Base-by-base conservation (phyloP, 768 basidiomycete genomes). In the Lactifluus rugatus region DNA sequence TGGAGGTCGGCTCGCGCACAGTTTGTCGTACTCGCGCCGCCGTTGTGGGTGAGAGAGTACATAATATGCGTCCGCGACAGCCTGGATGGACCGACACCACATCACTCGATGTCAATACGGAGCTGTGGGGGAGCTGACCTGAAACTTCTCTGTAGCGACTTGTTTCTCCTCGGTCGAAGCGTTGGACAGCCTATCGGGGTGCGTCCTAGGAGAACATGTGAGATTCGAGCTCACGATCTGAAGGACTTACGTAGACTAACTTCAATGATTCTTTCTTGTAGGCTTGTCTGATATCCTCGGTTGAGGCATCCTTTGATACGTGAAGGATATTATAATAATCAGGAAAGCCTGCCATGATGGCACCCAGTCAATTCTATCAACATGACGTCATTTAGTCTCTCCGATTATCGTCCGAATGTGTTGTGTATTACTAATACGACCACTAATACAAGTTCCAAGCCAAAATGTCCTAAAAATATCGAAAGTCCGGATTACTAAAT, bases 21-120 rank as follows among this genome's bases (percentile, higher is more conserved):
- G 71, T 0, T 63, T 62, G 63, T 91, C 89, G 62, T 91, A 91
- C 70, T 91, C 87, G 66, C 70, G 75, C 57, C 85, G 80, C 57
- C 87, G 77, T 44, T 77, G 76, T 4, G 83, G 71, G 70, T 96
- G 91, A 2, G 89, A 92, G 37, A 97, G 81, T 26, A 94, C 88
- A 69, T 90, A 96, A 73, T 95, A 95, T 17, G 93, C 93, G 70
- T 96, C 93, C 53, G 93, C 92, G 62, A 96, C 84, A 8, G 87
- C 83, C 87, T 87, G 67, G 53, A 16, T 1, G 16, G 28, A 41
- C 23, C 9, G 13, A 19, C 9, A 6, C 10, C 37, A 2, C 10
- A 16, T 13, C 17, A 42, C 8, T 19, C 23, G 36, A 49, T 49
- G 28, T 16, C 39, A 32, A 17, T 39, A 23, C 23, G 21, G 42